Base-by-base conservation (phyloP, 306 rosid genomes). In the Vigna reflexopilosa region DNA sequence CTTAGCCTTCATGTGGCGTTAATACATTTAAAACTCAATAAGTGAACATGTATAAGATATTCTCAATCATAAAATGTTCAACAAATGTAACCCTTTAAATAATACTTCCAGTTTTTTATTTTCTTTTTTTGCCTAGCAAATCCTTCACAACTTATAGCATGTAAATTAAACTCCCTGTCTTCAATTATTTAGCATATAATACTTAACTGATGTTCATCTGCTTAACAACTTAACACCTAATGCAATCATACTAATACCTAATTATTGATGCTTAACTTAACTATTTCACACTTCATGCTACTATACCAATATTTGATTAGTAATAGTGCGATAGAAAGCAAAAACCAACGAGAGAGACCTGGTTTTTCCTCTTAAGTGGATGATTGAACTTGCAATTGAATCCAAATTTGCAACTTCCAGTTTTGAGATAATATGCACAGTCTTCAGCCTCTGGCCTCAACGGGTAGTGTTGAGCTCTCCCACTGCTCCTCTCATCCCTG, bases 401-500 rank as follows among this genome's bases (percentile, higher is more conserved):
- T 80, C 97, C 97, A 64, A 92, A 94, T 78, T 94, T 94, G 72
- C 98, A 95, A 80, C 78, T 79, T 58, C 98, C 95, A 34, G 97
- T 95, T 83, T 83, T 95, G 7, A 95, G 85, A 78, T 95, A 95
- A 83, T 78, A 95, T 0, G 93, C 48, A 73, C 98, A 95, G 73
- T 92, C 97, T 82, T 90, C 97, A 48, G 98, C 98, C 50, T 92
- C 98, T 0, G 97, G 97, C 80, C 98, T 86, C 84, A 95, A 80
- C 0, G 97, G 98, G 19, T 87, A 89, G 78, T 86, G 97, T 42
- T 79, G 79, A 67, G 78, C 30, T 62, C 58, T 59, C 51, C 68
- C 82, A 52, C 70, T 71, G 77, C 59, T 82, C 67, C 76, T 75
- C 22, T 68, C 88, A 55, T 67, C 85, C 44, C 45, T 82, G 63